Base-by-base conservation (phyloP, 345 rosid species). In the Angophora floribunda region DNA sequence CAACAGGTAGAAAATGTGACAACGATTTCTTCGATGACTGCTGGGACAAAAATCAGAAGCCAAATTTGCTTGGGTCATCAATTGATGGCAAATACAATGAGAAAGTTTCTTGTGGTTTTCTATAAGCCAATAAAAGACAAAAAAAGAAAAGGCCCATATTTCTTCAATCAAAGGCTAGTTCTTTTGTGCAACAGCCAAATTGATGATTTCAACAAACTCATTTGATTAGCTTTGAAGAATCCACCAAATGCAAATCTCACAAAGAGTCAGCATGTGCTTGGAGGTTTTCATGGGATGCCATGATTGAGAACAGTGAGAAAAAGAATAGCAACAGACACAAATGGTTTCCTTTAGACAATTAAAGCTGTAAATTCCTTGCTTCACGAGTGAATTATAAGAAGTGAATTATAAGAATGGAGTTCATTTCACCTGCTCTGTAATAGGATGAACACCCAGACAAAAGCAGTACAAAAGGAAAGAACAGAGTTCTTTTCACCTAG, bases 1-100 rank as follows among this genome's bases (percentile, higher is more conserved):
- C 82, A 19, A n/a, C n/a, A n/a, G n/a, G n/a, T n/a, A n/a, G n/a
- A n/a, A n/a, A n/a, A n/a, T n/a, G 36, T 86, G 88, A 89, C 30
- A 88, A 87, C 88, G 89, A 87, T 89, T 86, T 86, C 57, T 92
- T 88, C 93, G 88, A 93, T 80, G 93, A 90, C 87, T 65, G 52
- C 32, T 89, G 30, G 88, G 91, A 92, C 55, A 89, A 87, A 90
- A 87, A 91, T 88, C 88, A 87, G 89, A 90, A 63, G 86, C 92
- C 80, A 65, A 86, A 89, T 87, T 92, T 6, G 90, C 86, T 89
- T 87, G 86, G 53, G 52, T 82, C 91, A 87, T 86, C 89, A 52
- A 51, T 45, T 85, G 88, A 90, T 86, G 92, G 92, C 89, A 90
- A 85, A 90, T 85, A 67, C 91, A 85, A 89, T 52, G 92, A 87